Evolutionary conservation across 805 yeast genomes (phyloP).

Genomic region (Schizosaccharomyces octosporus): DNA sequence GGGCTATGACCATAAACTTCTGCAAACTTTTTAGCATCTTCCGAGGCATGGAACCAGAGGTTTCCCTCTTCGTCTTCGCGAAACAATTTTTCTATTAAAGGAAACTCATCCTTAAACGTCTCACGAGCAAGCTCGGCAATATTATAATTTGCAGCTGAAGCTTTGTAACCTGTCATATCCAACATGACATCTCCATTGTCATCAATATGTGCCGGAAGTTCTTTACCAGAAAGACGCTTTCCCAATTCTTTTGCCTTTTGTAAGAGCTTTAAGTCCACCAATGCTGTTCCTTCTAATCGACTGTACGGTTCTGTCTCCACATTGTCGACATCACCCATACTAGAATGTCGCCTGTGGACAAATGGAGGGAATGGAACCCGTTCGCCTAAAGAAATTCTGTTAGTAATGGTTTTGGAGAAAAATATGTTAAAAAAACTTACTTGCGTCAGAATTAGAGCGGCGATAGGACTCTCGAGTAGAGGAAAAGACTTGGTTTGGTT

Average conservation of each 20-base stretch:
- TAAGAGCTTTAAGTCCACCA: background rate
- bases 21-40: slow-evolving; percentile 6
- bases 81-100: slow-evolving; percentile 13
- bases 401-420: too few species aligned
- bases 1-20: background rate
- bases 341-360: background rate
- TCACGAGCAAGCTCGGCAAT: slow-evolving; percentile 55
- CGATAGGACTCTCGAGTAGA: background rate
- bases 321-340: background rate
- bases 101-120: slow-evolving; percentile 53
- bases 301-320: too few species aligned
- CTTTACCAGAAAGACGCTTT: slow-evolving; percentile 25
- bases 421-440: too few species aligned
- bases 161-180: slow-evolving; percentile 91
- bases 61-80: slow-evolving; percentile 15
- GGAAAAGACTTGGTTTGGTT: background rate
- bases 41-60: slow-evolving; percentile 12
- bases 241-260: slow-evolving; percentile 18
- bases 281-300: background rate
- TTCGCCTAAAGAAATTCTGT: background rate
- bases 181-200: slow-evolving; percentile 72
- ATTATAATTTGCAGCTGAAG: slow-evolving; percentile 46
- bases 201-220: slow-evolving; percentile 65
- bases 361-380: background rate
- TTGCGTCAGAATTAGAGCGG: background rate